Evolutionary conservation across 1,284 basidiomycete genomes (phyloP).

Genomic region (Rhodotorula sp.): DNA sequence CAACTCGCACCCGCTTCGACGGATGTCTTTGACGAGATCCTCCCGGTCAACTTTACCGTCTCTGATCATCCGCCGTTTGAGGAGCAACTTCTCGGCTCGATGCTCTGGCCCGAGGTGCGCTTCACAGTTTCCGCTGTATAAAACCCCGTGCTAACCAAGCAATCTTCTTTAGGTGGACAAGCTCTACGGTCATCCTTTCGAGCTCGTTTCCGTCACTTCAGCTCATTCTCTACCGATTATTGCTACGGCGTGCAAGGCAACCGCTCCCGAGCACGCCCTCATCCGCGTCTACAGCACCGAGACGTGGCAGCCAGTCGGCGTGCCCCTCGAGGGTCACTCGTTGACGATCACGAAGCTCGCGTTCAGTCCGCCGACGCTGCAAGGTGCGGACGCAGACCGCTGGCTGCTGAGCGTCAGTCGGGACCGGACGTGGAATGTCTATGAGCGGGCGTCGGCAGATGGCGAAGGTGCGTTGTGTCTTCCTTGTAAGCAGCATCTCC

Average conservation of each 20-base stretch:
- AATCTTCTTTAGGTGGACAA: conserved; percentile 63
- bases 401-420: conserved; percentile 79
- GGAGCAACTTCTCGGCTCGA: conserved; percentile 69
- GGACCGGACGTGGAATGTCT: conserved; percentile 91
- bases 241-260: conserved; percentile 91
- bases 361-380: conserved; percentile 62
- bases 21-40: conserved; percentile 21
- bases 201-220: conserved; percentile 75
- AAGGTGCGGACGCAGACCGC: conserved; percentile 49
- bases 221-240: conserved; percentile 68
- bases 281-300: conserved; percentile 76
- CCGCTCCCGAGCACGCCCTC: conserved; percentile 80
- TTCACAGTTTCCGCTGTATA: not conserved
- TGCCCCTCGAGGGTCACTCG: conserved; percentile 74
- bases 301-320: conserved; percentile 64
- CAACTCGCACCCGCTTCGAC: conserved; percentile 19
- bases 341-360: conserved; percentile 86
- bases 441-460: conserved; percentile 51
- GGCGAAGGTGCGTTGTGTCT: conserved; percentile 26
- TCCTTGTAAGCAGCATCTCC: not conserved
- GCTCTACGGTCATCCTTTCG: conserved; percentile 96
- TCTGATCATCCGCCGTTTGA: conserved; percentile 53
- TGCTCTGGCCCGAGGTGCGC: conserved; percentile 84
- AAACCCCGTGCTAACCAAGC: not conserved
- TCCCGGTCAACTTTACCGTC: conserved; percentile 25